Evolutionary conservation across 2,329 filamentous ascomycete genomes (phyloP).

Genomic region (Pseudopyrenochaeta lycopersici): DNA sequence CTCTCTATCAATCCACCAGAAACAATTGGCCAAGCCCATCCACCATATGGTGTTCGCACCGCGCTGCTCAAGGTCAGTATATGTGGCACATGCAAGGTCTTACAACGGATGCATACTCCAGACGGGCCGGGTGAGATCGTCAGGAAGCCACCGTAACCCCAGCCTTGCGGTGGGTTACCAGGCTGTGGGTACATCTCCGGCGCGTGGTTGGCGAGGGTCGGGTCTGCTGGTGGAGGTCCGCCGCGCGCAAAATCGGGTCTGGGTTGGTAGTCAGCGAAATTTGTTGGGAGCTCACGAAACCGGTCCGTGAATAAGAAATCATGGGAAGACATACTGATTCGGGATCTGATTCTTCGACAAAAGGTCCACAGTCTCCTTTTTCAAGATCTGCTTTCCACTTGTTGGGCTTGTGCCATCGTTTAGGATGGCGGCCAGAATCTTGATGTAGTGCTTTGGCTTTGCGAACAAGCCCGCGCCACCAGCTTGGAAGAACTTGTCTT

Average conservation of each 20-base stretch:
- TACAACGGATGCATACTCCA: constrained; percentile 41
- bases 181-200: constrained; percentile 60
- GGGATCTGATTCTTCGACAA: constrained; percentile 74
- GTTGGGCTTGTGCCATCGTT: constrained; percentile 70
- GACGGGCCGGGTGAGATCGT: constrained; percentile 57
- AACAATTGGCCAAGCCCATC: constrained; percentile 69
- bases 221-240: constrained; percentile 57
- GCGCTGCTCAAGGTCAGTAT: constrained; percentile 31
- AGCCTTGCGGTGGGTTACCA: constrained; percentile 67
- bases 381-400: constrained; percentile 65
- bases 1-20: constrained; percentile 71
- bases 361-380: constrained; percentile 65
- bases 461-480: constrained; percentile 71
- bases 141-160: constrained; percentile 69
- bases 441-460: constrained; percentile 66
- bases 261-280: not conserved
- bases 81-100: not conserved
- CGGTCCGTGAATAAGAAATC: not conserved
- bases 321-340: constrained; percentile 32
- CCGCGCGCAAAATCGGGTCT: constrained; percentile 60
- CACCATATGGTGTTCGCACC: constrained; percentile 63
- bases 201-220: constrained; percentile 57
- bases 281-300: not conserved
- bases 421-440: constrained; percentile 68
- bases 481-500: constrained; percentile 61